Conservation (phyloP, 768 basidiomycete genomes). For the Pisolithus tinctorius region DNA sequence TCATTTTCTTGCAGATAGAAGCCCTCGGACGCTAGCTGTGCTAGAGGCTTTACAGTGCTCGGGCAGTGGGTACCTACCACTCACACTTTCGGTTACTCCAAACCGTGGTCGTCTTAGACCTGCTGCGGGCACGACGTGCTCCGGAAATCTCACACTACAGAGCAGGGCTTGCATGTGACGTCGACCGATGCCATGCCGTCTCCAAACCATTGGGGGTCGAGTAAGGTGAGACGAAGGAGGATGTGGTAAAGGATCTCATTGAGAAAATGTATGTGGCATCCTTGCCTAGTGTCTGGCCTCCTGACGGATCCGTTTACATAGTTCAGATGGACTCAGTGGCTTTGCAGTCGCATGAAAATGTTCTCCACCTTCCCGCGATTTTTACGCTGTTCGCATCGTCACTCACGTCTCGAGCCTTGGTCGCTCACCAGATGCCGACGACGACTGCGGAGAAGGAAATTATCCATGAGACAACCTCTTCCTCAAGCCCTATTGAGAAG, state of each 20-base stretch:
- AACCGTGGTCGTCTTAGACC: conserved; percentile 44
- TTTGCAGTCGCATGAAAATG: too few relatives aligned
- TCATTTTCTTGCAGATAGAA: conserved; percentile 15
- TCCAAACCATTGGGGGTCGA: conserved; percentile 33
- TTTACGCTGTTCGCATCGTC: too few relatives aligned
- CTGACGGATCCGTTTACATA: too few relatives aligned
- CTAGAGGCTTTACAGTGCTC: conserved; percentile 30
- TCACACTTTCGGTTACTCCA: conserved; percentile 38
- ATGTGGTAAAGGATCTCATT: conserved; percentile 45
- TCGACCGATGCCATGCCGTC: conserved; percentile 28
- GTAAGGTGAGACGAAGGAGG: conserved; percentile 34
- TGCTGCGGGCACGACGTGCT: conserved; percentile 31
- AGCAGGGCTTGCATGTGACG: conserved; percentile 29
- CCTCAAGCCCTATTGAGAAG: too few relatives aligned
- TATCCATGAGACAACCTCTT: too few relatives aligned
- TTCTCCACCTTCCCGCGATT: too few relatives aligned
- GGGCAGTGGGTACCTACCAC: conserved; percentile 28
- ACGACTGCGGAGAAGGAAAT: too few relatives aligned
- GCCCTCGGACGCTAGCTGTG: conserved; percentile 23
- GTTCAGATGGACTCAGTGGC: too few relatives aligned
- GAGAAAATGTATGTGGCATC: conserved; percentile 41
- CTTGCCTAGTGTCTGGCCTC: too few relatives aligned
- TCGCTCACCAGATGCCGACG: too few relatives aligned
- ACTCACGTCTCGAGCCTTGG: too few relatives aligned
- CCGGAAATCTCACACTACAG: conserved; percentile 32